Base-by-base conservation (phyloP, 306 rosid species). In the Cicer chorassanicum region DNA sequence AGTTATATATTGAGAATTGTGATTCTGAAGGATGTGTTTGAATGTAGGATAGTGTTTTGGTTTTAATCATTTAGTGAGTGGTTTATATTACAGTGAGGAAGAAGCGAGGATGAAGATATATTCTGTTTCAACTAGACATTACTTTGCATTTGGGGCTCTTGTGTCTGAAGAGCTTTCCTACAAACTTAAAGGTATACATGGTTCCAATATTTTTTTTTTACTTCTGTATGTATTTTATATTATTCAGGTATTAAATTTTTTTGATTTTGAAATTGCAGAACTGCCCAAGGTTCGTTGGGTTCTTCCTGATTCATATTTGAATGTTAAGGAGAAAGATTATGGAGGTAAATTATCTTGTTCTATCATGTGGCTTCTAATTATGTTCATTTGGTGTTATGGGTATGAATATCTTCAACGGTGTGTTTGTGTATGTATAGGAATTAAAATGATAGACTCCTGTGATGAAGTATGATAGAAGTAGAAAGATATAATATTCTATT, bases 271-370 rank as follows among this genome's bases (percentile, higher is more conserved):
- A 50, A 70, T 53, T 80, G 45, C 93, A 95, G 99, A 92, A 24
- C 78, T 95, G 80, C 92, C 96, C 6, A 63, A 71, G 15, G 99
- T 92, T 50, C 89, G 98, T 1, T 95, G 99, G 98, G 99, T 95
- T 9, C 98, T 95, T 80, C 99, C 99, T 15, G 99, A 95, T 84
- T 95, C 98, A 0, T 95, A 92, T 85, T 69, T 95, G 96, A 97
- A 90, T 82, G 99, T 95, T 0, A 89, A 48, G 89, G 90, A 92
- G 70, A 90, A 92, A 72, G 93, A 95, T 78, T 95, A 95, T 62
- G 99, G 99, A 86, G 99, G 99, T 95, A 83, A 72, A 34, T 1
- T 65, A 14, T 51, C 61, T 53, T 41, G 41, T 77, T 56, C 48
- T 21, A 16, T 74, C 51, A 4, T 69, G 18, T 65, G 44, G 42